Percentiles rank a stretch among this genome's conserved stretches.
Conservation (phyloP, 768 basidiomycete species). For the Mycena albidolilacea region DNA sequence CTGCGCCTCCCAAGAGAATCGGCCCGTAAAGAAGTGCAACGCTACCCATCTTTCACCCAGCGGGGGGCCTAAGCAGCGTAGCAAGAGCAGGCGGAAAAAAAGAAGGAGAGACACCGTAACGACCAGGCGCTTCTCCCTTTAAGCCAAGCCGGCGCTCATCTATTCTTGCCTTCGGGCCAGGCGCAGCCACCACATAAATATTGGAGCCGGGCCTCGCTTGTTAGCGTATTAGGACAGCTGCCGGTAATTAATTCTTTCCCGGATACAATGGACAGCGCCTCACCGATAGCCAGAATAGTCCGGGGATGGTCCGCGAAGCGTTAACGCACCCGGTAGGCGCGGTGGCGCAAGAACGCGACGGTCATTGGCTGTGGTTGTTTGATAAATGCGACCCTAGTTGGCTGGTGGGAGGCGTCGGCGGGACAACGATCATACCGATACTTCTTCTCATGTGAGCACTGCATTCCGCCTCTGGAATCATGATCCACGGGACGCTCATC, state of each 20-base stretch:
- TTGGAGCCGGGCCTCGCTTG: slow-evolving; percentile 1
- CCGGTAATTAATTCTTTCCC: slow-evolving; percentile 17
- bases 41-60: slow-evolving; percentile 18
- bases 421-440: slow-evolving; percentile 22
- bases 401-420: slow-evolving; percentile 18
- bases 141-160: neutral
- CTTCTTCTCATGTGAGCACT: no score
- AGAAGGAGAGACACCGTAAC: neutral
- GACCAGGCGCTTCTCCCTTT: neutral
- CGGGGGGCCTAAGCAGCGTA: neutral
- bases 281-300: neutral
- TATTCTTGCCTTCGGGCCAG: neutral
- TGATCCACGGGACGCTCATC: no score
- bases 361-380: neutral
- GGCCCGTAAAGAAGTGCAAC: slow-evolving; percentile 38
- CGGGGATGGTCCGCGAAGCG: slow-evolving; percentile 9
- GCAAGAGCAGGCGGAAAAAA: neutral
- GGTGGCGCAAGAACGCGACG: slow-evolving; percentile 29
- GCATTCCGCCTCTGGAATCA: no score
- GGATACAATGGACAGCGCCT: neutral
- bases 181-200: neutral
- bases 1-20: slow-evolving; percentile 42
- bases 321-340: neutral
- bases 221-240: neutral
- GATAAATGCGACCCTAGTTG: slow-evolving; percentile 4